Conservation (phyloP, 2,329 filamentous ascomycete genomes). For the Alternaria triticina region DNA sequence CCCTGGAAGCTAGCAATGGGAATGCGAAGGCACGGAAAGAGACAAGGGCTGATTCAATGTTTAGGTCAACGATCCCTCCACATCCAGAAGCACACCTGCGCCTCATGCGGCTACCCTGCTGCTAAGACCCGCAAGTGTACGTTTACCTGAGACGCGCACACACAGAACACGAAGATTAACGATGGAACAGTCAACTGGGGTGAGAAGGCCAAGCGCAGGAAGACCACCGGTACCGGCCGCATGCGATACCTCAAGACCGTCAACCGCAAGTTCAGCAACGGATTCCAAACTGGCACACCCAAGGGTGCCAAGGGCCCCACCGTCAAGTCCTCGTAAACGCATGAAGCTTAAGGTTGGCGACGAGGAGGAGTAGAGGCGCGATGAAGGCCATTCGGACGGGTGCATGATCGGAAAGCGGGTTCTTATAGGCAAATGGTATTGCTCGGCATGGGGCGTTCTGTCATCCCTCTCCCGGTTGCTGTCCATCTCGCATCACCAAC, state of each 20-base stretch:
- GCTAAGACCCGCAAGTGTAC: conserved; percentile 99
- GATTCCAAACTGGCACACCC: conserved; percentile 89
- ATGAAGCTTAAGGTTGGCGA: conserved; percentile 17
- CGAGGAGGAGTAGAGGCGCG: conserved; percentile 30
- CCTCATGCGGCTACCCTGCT: conserved; percentile 94
- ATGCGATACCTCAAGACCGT: conserved; percentile 94
- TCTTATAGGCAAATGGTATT: conserved; percentile 46
- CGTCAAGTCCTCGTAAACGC: conserved; percentile 30
- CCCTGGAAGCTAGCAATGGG: conserved; percentile 15
- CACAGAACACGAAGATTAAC: conserved; percentile 32
- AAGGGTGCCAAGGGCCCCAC: conserved; percentile 77
- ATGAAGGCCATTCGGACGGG: conserved; percentile 33
- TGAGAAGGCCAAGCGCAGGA: conserved; percentile 99
- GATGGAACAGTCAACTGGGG: conserved; percentile 87
- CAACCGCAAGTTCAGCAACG: conserved; percentile 94
- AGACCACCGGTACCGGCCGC: conserved; percentile 96
- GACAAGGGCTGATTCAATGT: conserved; percentile 44
- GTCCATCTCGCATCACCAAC: conserved; percentile 39
- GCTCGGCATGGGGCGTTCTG: conserved; percentile 49
- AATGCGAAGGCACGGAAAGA: conserved; percentile 2
- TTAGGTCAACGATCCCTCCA: conserved; percentile 94
- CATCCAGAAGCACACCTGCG: conserved; percentile 99
- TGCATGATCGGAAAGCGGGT: conserved; percentile 40
- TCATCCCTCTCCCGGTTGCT: conserved; percentile 43
- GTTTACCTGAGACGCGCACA: conserved; percentile 52